phyloP scores from a whole-genome alignment of 1,284 basidiomycete species.

The Xerocomus minutiporus region DNA sequence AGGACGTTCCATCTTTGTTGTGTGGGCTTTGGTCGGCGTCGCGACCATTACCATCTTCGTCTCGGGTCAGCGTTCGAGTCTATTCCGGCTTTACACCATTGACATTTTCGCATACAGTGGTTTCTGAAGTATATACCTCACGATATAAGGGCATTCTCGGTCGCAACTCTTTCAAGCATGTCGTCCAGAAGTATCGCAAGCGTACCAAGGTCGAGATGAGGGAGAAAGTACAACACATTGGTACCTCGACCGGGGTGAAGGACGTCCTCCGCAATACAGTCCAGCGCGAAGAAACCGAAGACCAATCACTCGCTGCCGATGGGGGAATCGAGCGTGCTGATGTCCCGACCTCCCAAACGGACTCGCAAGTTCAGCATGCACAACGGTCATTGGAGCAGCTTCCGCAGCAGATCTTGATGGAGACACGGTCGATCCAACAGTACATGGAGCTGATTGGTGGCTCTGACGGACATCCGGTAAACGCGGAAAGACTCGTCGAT shows the following conservation, averaged over 20 bases:
- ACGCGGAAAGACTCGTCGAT: slow-evolving; percentile 31
- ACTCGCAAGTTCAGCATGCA: slow-evolving; percentile 11
- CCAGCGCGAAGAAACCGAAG: slow-evolving; percentile 3
- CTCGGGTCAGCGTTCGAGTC: slow-evolving; percentile 44
- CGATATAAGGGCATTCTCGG: slow-evolving; percentile 51
- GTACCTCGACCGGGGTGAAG: not conserved
- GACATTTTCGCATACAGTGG: slow-evolving; percentile 37
- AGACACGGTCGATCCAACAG: slow-evolving; percentile 44
- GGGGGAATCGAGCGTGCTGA: not conserved
- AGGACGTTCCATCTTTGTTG: slow-evolving; percentile 74
- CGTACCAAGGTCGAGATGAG: slow-evolving; percentile 17
- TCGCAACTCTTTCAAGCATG: slow-evolving; percentile 44
- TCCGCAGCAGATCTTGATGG: slow-evolving; percentile 45
- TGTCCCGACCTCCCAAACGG: slow-evolving; percentile 4
- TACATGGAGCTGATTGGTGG: slow-evolving; percentile 41
- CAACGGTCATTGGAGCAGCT: slow-evolving; percentile 44
- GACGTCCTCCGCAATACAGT: not conserved
- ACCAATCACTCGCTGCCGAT: not conserved
- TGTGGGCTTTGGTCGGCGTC: slow-evolving; percentile 77
- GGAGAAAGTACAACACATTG: slow-evolving; percentile 6
- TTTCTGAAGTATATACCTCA: slow-evolving; percentile 59
- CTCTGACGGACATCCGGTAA: slow-evolving; percentile 13
- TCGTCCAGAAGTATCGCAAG: slow-evolving; percentile 43
- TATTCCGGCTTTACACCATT: not conserved
- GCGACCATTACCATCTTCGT: slow-evolving; percentile 71